Base-by-base conservation (phyloP, 208 protist genomes). In the Strigomonas galati region DNA sequence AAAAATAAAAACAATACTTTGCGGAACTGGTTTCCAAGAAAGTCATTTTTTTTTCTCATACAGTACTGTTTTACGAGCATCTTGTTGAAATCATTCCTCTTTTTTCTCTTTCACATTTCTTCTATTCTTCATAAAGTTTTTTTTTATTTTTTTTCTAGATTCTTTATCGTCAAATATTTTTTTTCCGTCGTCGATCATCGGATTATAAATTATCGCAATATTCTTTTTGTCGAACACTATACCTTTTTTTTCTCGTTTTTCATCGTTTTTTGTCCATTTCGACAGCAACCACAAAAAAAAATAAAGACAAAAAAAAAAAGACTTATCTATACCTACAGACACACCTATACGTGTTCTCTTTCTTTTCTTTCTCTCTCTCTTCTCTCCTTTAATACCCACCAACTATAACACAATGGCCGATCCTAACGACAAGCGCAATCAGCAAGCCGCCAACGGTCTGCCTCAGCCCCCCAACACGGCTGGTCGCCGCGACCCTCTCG, bases 401-500 rank as follows among this genome's bases (percentile, higher is more conserved):
- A 19, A n/a, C 19, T 49, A 49, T 21, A 49, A 49, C 43, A 19
- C 43, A 62, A 74, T 44, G 32, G 17, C 55, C 30, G 55, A 54
- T 9, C 76, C 70, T 61, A 65, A 76, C 49, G 78, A 79, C n/a
- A 69, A 73, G 26, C 69, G 67, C n/a, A 69, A 77, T 19, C 52
- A 68, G 43, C 70, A 84, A 23, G 74, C 62, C 26, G 73, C 62
- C 64, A 78, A 71, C 43, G 82, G 77, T 19, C 79, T 92, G 24
- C 85, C 85, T 2, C 59, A 85, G 74, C 85, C 85, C 15, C 82
- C 82, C 48, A 75, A 69, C 31, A 71, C 78, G 19, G 62, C 64
- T 2, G 74, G 54, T 6, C 51, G 62, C 21, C 40, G 56, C 26
- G 80, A 87, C 54, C 87, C 87, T 4, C 71, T 94, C n/a, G 78